These are phyloP conservation scores for Kwoniella shivajii DNA, from an alignment of 1,284 basidiomycete genomes.

Conservation along the genomic window DNA sequence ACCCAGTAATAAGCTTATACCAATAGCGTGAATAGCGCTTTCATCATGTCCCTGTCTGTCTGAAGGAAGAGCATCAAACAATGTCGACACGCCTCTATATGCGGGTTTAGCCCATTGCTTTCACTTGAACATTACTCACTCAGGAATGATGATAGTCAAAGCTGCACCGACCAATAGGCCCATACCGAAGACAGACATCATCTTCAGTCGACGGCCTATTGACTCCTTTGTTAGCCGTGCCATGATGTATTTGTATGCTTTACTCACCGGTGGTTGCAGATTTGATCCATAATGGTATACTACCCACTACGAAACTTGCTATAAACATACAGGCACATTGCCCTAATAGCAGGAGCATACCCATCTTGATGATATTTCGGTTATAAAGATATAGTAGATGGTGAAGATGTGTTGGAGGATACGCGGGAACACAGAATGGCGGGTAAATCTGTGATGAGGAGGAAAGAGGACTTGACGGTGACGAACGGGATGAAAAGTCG, in stretches of 20 bases:
- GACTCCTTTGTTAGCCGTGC: not conserved
- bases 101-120: not conserved
- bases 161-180: slow-evolving; percentile 88
- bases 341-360: slow-evolving; percentile 56
- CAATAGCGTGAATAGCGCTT: slow-evolving; percentile 60
- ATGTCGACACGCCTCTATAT: slow-evolving; percentile 52
- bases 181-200: slow-evolving; percentile 70
- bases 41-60: slow-evolving; percentile 53
- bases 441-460: not conserved
- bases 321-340: slow-evolving; percentile 71
- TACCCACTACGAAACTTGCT: slow-evolving; percentile 72
- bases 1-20: slow-evolving; percentile 72
- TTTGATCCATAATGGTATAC: slow-evolving; percentile 69
- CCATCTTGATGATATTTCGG: slow-evolving; percentile 37
- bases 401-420: not conserved
- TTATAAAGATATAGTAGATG: not conserved
- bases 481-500: too few relatives aligned
- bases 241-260: not conserved
- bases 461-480: slow-evolving; percentile 8
- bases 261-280: slow-evolving; percentile 68
- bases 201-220: slow-evolving; percentile 61
- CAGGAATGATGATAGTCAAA: slow-evolving; percentile 86
- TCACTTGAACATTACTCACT: slow-evolving; percentile 63
- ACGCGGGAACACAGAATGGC: not conserved
- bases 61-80: slow-evolving; percentile 41